Conservation (phyloP, 1,284 basidiomycete genomes). For the Phaffia rhodozyma region DNA sequence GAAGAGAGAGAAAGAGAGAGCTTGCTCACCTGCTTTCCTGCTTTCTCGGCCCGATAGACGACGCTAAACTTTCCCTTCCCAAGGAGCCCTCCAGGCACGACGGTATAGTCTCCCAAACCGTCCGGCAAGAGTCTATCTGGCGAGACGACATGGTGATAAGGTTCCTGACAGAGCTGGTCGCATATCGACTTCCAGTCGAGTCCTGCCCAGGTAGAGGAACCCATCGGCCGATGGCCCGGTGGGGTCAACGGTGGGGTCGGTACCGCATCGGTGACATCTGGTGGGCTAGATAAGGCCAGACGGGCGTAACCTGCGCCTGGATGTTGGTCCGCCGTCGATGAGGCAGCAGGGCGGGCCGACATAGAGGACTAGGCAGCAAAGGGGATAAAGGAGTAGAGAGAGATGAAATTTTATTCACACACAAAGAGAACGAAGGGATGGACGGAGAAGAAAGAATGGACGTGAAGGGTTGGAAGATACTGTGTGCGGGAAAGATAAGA, state of each 20-base stretch:
- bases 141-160: conserved; percentile 21
- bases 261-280: not conserved
- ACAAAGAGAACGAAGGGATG: too few relatives aligned
- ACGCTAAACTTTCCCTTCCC: conserved; percentile 40
- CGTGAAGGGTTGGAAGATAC: too few relatives aligned
- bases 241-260: not conserved
- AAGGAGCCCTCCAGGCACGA: conserved; percentile 29
- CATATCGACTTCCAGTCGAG: conserved; percentile 9
- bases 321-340: not conserved
- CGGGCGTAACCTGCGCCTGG: not conserved
- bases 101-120: conserved; percentile 38
- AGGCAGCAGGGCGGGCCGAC: not conserved
- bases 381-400: too few relatives aligned
- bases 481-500: too few relatives aligned
- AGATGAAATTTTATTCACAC: too few relatives aligned
- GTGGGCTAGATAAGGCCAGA: not conserved
- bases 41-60: conserved; percentile 35
- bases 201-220: not conserved
- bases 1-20: not conserved
- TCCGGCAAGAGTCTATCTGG: conserved; percentile 32
- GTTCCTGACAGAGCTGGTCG: not conserved
- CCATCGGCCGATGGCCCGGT: not conserved
- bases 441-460: too few relatives aligned
- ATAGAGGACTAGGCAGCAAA: not conserved
- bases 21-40: conserved; percentile 27